Evolutionary conservation across 192 early-diverging fungal genomes (phyloP).

Genomic region (Backusella morwellensis): DNA sequence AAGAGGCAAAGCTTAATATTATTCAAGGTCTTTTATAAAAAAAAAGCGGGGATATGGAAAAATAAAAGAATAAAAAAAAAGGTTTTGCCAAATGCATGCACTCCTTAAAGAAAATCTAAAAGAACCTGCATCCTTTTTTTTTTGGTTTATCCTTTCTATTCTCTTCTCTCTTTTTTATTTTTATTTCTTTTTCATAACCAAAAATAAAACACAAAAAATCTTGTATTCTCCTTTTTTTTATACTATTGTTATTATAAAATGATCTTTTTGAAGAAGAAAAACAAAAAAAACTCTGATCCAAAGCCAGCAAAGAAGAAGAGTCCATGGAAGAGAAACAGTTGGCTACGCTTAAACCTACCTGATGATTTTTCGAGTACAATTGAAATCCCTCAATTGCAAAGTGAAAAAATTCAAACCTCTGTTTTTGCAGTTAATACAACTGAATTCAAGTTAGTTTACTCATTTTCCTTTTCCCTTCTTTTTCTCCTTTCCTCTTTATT

Average conservation of each 20-base stretch:
- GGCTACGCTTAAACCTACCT: not conserved
- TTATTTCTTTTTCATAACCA: not conserved
- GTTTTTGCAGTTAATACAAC: not conserved
- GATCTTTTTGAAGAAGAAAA: slow-evolving; percentile 7
- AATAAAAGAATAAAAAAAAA: not conserved
- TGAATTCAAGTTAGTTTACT: not conserved
- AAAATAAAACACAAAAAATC: too few relatives aligned
- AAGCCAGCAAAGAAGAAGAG: not conserved
- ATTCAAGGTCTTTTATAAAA: not conserved
- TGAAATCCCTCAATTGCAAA: not conserved
- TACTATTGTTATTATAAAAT: not conserved
- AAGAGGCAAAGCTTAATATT: too few relatives aligned
- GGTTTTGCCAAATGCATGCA: not conserved
- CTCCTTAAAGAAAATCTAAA: slow-evolving; percentile 4
- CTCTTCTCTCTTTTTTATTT: not conserved
- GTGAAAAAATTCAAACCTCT: not conserved
- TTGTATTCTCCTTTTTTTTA: not conserved
- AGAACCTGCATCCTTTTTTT: slow-evolving; percentile 3
- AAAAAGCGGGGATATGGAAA: not conserved
- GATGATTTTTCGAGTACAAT: slow-evolving; percentile 1
- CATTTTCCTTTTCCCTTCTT: not conserved
- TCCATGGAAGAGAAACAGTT: not conserved
- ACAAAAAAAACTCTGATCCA: not conserved
- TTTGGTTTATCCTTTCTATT: not conserved
- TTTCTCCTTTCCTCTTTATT: not conserved